Base-by-base conservation (phyloP, 345 rosid species). In the Camelina neglecta region DNA sequence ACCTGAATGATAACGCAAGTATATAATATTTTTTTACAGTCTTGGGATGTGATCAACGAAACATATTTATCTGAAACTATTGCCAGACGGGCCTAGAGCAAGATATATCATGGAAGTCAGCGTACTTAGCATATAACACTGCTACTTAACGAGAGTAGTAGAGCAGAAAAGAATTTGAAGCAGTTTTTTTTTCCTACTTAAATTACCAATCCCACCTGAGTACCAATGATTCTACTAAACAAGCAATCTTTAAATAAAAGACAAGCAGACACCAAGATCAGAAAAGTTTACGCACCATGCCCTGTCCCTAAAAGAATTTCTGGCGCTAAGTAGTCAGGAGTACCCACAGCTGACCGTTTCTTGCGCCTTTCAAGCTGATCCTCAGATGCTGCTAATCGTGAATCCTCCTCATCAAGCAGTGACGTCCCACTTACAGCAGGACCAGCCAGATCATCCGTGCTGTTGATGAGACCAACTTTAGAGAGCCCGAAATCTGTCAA, bases 261-360 rank as follows among this genome's bases (percentile, higher is more conserved):
- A 60, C 5, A 47, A 24, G 26, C 35, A 16, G 29, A 26, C 65
- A 70, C 38, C n/a, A 56, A 45, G 57, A 78, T 31, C 66, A 79
- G 67, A 73, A 16, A 63, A 44, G 23, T 15, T 38, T 45, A 90
- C 94, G 65, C 78, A 96, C 98, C 99, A 83, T 96, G 98, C 80
- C 99, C 98, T 49, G 96, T 96, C 82, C 99, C 99, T 80, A 96
- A 79, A 73, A 96, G 99, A 62, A 96, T 93, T 84, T 96, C 99
- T 36, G 99, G 99, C 4, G 99, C 99, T 90, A 96, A 86, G 80
- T 96, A 96, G 83, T 96, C 99, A 61, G 99, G 99, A 47, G 99
- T 96, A 79, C 99, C 99, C 70, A 91, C 98, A 71, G 98, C 98
- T 80, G 99, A 93, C 73, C 98, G 93, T 78, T 96, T 96, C 87